Percentiles rank a stretch among this genome's conserved stretches.
Evolutionary conservation across 2,329 filamentous ascomycete species (phyloP).

Genomic region (Colletotrichum sp.): DNA sequence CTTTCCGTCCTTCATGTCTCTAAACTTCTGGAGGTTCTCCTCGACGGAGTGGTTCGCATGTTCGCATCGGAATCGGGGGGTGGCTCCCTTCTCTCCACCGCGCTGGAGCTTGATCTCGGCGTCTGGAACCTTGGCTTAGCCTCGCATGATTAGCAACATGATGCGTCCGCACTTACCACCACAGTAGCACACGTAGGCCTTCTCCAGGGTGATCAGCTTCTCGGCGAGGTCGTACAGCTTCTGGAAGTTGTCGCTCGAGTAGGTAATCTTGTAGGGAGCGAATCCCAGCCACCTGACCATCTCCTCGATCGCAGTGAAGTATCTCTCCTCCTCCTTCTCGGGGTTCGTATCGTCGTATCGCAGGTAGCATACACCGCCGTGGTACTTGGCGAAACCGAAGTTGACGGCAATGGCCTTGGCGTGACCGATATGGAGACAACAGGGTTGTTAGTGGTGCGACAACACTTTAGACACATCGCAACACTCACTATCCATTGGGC

Average conservation of each 20-base stretch:
- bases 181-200: constrained; percentile 88
- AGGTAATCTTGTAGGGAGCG: constrained; percentile 67
- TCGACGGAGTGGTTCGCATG: constrained; percentile 79
- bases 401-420: constrained; percentile 96
- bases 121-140: constrained; percentile 44
- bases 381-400: constrained; percentile 89
- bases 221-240: constrained; percentile 88
- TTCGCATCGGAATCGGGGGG: constrained; percentile 77
- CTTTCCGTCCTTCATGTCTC: constrained; percentile 89
- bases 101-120: constrained; percentile 86
- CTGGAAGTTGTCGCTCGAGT: constrained; percentile 91
- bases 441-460: neutral
- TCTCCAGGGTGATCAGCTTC: constrained; percentile 75
- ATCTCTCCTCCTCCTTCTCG: constrained; percentile 88
- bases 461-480: constrained; percentile 58
- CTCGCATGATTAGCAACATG: fast-evolving
- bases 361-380: constrained; percentile 69
- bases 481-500: constrained; percentile 77
- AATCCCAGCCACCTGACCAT: constrained; percentile 82
- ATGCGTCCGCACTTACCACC: constrained; percentile 45
- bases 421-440: constrained; percentile 70
- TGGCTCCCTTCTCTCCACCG: constrained; percentile 74
- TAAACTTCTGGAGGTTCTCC: constrained; percentile 81
- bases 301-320: constrained; percentile 88
- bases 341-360: constrained; percentile 97